Percentiles rank a stretch among this genome's conserved stretches.
Conservation (phyloP, 2,329 filamentous ascomycete species). For the Colletotrichum cuscutae region DNA sequence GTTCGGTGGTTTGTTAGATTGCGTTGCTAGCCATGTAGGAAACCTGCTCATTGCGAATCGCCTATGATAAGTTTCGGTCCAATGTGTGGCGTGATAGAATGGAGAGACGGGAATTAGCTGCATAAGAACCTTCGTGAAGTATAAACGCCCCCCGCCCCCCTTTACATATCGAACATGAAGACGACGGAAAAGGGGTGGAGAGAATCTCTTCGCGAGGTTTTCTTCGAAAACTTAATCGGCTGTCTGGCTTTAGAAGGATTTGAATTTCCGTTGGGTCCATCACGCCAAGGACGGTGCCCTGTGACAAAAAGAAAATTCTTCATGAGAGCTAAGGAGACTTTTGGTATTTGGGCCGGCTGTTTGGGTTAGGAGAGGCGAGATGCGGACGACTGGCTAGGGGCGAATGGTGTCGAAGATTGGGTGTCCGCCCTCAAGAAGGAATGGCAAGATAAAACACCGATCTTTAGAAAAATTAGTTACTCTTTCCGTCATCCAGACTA, state of each 20-base stretch:
- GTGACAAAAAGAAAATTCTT: no score
- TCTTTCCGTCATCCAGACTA: no score
- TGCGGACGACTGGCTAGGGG: neutral
- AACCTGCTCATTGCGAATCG: neutral
- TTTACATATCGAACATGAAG: no score
- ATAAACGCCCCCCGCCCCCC: no score
- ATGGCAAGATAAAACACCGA: no score
- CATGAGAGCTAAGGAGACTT: neutral
- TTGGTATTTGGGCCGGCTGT: neutral
- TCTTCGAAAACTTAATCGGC: neutral
- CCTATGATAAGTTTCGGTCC: no score
- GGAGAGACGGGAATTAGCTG: no score
- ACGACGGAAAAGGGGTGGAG: neutral
- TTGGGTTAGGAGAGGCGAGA: neutral
- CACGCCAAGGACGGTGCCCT: neutral
- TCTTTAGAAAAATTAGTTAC: no score
- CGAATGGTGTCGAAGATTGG: no score
- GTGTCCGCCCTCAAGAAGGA: no score
- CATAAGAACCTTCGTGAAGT: no score
- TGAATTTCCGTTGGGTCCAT: neutral
- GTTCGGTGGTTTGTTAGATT: neutral
- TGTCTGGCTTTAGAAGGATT: neutral
- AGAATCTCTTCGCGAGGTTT: neutral
- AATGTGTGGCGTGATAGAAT: no score
- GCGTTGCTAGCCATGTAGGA: neutral